phyloP scores from a whole-genome alignment of 2,329 filamentous ascomycete genomes.

The Fusarium nodosum region DNA sequence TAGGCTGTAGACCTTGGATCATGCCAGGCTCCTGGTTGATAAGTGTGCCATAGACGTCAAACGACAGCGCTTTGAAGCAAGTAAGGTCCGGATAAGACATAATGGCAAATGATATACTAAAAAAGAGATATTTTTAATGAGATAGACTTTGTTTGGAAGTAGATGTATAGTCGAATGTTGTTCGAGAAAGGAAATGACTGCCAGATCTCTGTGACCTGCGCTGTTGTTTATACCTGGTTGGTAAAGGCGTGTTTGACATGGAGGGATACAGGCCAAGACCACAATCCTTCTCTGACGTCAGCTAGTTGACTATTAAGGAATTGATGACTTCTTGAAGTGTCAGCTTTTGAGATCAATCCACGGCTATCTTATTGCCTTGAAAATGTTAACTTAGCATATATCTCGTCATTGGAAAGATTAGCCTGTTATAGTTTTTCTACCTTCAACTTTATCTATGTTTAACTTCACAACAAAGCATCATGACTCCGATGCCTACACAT shows the following conservation, averaged over 20 bases:
- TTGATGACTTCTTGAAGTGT: neutral
- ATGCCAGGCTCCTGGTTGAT: slow-evolving; percentile 25
- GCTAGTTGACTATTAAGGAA: rapidly evolving
- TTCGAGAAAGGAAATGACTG: neutral
- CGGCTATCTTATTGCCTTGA: rapidly evolving
- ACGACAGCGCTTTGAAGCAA: slow-evolving; percentile 14
- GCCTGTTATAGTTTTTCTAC: no score
- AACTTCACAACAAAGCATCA: no score
- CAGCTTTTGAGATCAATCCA: rapidly evolving
- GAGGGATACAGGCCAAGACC: neutral
- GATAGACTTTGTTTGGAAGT: rapidly evolving
- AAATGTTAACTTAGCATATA: rapidly evolving
- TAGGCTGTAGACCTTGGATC: slow-evolving; percentile 9
- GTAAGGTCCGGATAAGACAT: slow-evolving; percentile 17
- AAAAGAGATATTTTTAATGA: neutral
- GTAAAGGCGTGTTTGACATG: slow-evolving; percentile 25
- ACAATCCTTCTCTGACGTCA: slow-evolving; percentile 11
- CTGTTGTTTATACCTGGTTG: neutral
- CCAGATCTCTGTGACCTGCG: rapidly evolving
- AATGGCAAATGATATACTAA: rapidly evolving
- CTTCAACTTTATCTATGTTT: no score
- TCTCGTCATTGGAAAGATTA: rapidly evolving
- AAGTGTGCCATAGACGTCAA: slow-evolving; percentile 22
- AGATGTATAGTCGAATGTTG: neutral
- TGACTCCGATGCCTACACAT: no score